Base-by-base conservation (phyloP, 202 grass and related monocot species). In the Brachypodium distachyon region DNA sequence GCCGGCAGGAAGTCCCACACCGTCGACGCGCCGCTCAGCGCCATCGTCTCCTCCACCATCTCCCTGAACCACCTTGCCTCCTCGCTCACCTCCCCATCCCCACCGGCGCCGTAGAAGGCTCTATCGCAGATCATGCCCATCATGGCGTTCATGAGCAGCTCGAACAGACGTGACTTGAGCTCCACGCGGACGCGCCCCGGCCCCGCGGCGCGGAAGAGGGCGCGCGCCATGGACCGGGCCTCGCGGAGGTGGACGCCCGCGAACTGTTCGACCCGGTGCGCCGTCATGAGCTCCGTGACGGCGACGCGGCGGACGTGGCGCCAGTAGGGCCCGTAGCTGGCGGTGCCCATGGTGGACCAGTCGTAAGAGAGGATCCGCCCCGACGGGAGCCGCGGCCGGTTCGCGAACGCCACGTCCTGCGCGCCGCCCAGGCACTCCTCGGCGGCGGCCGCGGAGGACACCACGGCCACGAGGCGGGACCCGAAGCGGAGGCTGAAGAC, bases 151-250 rank as follows among this genome's bases (percentile, higher is more conserved):
- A 93, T 56, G 5, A 79, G 67, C 43, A 93, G 65, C 84, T 84
- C 84, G 82, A 90, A 93, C 60, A 93, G 54, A 12, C 67, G 70
- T 36, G 80, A 67, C 81, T 73, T 90, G 44, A 93, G 67, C 77
- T 89, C 83, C 40, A 85, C 90, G 25, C 53, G 53, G 11, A 26
- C 53, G 52, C 9, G 74, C 8, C 25, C 43, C 55, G 3, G 21
- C 34, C 12, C 38, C 1, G 22, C 49, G 1, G 46, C 21, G 21
- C 51, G 38, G 80, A 70, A 62, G 27, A 83, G 77, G 47, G 73
- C 23, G 12, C 67, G 32, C 5, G 31, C 64, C 42, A 80, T 55
- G 32, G 81, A 32, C 0, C 72, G 62, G 19, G 60, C 69, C 74
- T 92, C 85, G 49, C 43, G 28, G 62, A 67, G 61, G 29, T 77